Conservation (phyloP, 192 early-diverging fungal species). For the Linnemannia zychae region DNA sequence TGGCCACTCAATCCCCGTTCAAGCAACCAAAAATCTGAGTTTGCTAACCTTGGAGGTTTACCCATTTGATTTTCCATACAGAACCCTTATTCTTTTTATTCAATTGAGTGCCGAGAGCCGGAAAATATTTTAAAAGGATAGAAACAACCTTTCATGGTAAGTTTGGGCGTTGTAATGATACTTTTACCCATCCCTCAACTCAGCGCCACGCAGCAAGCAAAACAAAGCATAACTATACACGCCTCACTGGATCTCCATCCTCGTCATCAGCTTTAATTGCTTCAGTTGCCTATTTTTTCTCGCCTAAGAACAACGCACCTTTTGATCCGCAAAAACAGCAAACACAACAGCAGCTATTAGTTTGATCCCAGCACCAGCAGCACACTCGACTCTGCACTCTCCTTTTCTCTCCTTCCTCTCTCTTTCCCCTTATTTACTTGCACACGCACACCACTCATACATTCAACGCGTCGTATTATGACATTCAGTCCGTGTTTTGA, state of each 20-base stretch:
- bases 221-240: neutral
- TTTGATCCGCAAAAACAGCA: neutral
- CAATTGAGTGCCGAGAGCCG: conserved; percentile 7
- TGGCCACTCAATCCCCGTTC: neutral
- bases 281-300: neutral
- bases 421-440: neutral
- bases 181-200: neutral
- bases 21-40: conserved; percentile 2
- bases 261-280: neutral
- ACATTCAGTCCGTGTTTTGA: neutral
- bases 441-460: neutral
- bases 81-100: neutral
- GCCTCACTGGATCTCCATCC: neutral
- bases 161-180: neutral
- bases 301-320: neutral
- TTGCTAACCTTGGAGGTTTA: neutral
- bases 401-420: neutral
- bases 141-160: neutral
- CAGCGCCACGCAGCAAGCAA: neutral
- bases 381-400: conserved; percentile 5
- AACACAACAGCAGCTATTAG: neutral
- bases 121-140: neutral
- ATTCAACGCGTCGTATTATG: conserved; percentile 1
- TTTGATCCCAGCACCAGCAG: neutral
- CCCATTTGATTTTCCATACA: conserved; percentile 7